Evolutionary conservation across 768 basidiomycete species (phyloP).

Genomic region (Suillus occidentalis): DNA sequence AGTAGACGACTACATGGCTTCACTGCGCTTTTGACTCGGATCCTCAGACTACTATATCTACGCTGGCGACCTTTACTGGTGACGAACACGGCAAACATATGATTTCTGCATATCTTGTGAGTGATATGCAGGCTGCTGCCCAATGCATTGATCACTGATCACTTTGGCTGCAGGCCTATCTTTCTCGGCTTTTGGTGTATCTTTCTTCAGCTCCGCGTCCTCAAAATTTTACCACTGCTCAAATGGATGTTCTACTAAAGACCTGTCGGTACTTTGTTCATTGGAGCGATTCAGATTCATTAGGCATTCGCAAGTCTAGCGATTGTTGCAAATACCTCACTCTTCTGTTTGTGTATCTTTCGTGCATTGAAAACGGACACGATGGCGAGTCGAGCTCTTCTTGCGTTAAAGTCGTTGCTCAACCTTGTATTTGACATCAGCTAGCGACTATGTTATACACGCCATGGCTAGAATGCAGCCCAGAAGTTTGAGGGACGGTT

Average conservation of each 20-base stretch:
- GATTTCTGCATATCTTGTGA: slow-evolving; percentile 4
- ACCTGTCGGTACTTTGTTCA: slow-evolving; percentile 21
- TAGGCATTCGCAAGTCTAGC: slow-evolving; percentile 26
- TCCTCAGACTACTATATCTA: background rate
- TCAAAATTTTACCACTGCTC: slow-evolving; percentile 17
- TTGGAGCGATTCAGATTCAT: slow-evolving; percentile 23
- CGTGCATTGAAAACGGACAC: slow-evolving; percentile 19
- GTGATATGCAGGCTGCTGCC: background rate
- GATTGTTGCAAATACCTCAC: slow-evolving; percentile 32
- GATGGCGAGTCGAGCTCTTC: slow-evolving; percentile 17
- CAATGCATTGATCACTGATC: background rate
- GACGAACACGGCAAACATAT: slow-evolving; percentile 2
- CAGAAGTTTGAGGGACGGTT: slow-evolving; percentile 1
- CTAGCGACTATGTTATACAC: background rate
- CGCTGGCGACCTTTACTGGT: background rate
- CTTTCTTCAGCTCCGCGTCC: slow-evolving; percentile 16
- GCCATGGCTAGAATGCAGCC: slow-evolving; percentile 3
- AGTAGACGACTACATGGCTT: slow-evolving; percentile 56
- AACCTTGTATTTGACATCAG: background rate
- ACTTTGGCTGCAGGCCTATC: slow-evolving; percentile 12
- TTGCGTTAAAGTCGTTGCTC: background rate
- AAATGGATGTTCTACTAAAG: slow-evolving; percentile 19
- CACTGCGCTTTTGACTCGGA: slow-evolving; percentile 28
- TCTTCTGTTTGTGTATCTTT: slow-evolving; percentile 24
- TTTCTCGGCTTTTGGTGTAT: slow-evolving; percentile 24